phyloP scores from a whole-genome alignment of 2,329 filamentous ascomycete species.

The Xylariales sp. region DNA sequence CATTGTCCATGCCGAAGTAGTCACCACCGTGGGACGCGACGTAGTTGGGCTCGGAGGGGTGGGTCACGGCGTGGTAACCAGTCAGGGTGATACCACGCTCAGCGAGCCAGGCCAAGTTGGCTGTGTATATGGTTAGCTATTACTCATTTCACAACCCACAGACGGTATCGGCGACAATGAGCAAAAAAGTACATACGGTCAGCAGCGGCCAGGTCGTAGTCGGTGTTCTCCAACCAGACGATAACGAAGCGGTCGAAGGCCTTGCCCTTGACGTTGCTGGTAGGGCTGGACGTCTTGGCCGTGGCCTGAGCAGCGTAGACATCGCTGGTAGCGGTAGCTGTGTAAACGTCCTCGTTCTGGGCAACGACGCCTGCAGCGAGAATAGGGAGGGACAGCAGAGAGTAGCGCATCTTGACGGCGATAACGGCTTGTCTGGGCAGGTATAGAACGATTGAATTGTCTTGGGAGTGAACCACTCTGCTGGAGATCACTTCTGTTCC shows the following conservation, averaged over 20 bases:
- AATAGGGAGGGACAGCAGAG: constrained; percentile 14
- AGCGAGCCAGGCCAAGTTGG: constrained; percentile 54
- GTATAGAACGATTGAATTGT: too few species aligned
- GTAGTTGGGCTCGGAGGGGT: constrained; percentile 76
- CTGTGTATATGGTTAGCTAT: too few species aligned
- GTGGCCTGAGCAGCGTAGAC: constrained; percentile 56
- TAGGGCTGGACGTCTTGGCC: constrained; percentile 55
- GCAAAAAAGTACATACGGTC: constrained; percentile 53
- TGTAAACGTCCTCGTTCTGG: constrained; percentile 32
- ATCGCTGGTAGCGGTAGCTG: constrained; percentile 44
- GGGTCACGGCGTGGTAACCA: constrained; percentile 60
- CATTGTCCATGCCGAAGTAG: constrained; percentile 69
- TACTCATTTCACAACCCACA: too few species aligned
- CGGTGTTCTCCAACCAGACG: constrained; percentile 76
- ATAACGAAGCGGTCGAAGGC: constrained; percentile 68
- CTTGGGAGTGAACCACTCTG: too few species aligned
- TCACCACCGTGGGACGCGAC: constrained; percentile 64
- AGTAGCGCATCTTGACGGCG: constrained; percentile 17
- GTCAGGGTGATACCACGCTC: constrained; percentile 58
- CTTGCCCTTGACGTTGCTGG: constrained; percentile 62
- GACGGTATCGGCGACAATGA: too few species aligned
- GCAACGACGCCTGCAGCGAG: constrained; percentile 15
- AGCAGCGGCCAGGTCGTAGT: constrained; percentile 58
- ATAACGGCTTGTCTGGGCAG: too few species aligned
- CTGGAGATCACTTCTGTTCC: too few species aligned